phyloP scores from a whole-genome alignment of 495 filamentous ascomycete species.

The Trichoderma parareesei region DNA sequence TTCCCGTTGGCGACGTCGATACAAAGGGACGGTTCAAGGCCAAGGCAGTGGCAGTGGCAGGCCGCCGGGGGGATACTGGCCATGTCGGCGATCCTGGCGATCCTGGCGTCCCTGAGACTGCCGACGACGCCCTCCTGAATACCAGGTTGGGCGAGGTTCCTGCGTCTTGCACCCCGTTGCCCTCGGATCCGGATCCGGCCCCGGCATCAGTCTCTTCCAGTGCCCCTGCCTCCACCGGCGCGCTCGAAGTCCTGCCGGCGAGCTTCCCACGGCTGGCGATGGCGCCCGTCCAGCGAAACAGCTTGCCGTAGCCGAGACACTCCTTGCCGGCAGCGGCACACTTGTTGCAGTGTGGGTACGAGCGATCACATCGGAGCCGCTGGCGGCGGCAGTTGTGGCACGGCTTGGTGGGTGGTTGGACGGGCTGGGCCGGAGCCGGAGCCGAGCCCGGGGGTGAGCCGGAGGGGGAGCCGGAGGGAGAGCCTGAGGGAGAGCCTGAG shows the following conservation, averaged over 20 bases:
- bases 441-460: neutral
- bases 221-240: slow-evolving; percentile 5
- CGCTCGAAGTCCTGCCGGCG: slow-evolving; percentile 19
- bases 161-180: too few species aligned
- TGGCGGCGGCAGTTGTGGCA: slow-evolving; percentile 47
- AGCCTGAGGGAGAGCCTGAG: neutral
- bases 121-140: too few species aligned
- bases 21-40: too few species aligned
- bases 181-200: too few species aligned
- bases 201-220: neutral
- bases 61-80: too few species aligned
- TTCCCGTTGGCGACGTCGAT: too few species aligned
- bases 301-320: slow-evolving; percentile 37
- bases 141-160: too few species aligned
- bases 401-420: slow-evolving; percentile 17
- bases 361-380: slow-evolving; percentile 47
- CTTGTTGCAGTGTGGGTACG: slow-evolving; percentile 40
- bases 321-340: slow-evolving; percentile 38
- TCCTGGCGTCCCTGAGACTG: too few species aligned
- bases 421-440: neutral
- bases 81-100: too few species aligned
- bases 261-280: slow-evolving; percentile 35
- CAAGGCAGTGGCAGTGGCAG: too few species aligned
- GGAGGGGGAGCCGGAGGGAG: too few species aligned
- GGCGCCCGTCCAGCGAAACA: slow-evolving; percentile 35